Conservation (phyloP, 495 filamentous ascomycete species). For the Penicillium cosmopolitanum region DNA sequence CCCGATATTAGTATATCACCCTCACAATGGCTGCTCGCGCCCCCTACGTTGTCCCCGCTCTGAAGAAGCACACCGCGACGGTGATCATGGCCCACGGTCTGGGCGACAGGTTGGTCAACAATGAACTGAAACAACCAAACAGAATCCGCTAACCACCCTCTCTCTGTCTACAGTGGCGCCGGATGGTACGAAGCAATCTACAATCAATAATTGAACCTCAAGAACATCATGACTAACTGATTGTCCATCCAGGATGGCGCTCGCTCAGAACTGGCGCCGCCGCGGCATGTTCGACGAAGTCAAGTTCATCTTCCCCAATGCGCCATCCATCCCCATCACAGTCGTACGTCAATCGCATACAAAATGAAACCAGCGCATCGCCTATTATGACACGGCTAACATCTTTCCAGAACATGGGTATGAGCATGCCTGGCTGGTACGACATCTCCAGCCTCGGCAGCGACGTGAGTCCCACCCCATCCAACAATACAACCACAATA, state of each 20-base stretch:
- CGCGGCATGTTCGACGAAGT: constrained; percentile 85
- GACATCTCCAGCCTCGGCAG: constrained; percentile 69
- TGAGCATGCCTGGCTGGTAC: constrained; percentile 91
- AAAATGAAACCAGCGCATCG: background rate
- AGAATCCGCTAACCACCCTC: constrained; percentile 11
- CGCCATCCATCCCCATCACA: constrained; percentile 87
- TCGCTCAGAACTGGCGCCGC: constrained; percentile 89
- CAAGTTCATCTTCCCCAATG: constrained; percentile 91
- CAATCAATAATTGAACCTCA: background rate
- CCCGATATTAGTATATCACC: background rate
- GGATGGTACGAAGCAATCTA: constrained; percentile 61
- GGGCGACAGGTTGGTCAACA: constrained; percentile 67
- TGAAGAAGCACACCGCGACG: constrained; percentile 88
- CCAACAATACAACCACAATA: background rate
- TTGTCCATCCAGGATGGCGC: constrained; percentile 56
- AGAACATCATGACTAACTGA: constrained; percentile 7
- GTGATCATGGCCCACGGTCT: constrained; percentile 93
- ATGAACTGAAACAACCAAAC: background rate
- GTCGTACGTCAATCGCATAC: constrained; percentile 57
- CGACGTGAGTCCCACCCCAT: constrained; percentile 39
- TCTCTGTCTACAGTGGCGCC: constrained; percentile 49
- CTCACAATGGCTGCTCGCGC: constrained; percentile 54
- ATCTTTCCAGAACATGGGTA: constrained; percentile 67
- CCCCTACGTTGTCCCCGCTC: constrained; percentile 81
- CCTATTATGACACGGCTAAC: background rate